Base-by-base conservation (phyloP, 768 basidiomycete species). In the Boletus sp. region DNA sequence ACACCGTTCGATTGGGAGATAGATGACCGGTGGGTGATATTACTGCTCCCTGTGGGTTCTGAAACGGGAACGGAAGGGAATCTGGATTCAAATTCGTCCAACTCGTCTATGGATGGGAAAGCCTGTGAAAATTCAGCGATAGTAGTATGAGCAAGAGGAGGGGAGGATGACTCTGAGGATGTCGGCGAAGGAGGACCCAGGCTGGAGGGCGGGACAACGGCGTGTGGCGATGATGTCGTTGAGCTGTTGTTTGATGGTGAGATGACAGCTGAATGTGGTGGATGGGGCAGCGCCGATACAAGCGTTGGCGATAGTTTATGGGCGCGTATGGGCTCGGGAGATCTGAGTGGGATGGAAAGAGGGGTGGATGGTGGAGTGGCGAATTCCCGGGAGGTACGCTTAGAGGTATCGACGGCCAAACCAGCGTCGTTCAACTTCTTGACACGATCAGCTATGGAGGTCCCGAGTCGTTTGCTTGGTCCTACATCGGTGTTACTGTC, bases 371-470 rank as follows among this genome's bases (percentile, higher is more conserved):
- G 76, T 32, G 73, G 62, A 49, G 71, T 70, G 36, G 79, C 66
- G 10, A 78, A 57, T 62, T 86, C 84, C 57, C 81, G 83, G 42
- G 86, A 83, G 49, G 79, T 67, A 37, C 83, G 80, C 68, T 88
- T 89, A 12, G 80, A 72, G 15, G 79, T 75, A 29, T 79, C 77
- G 17, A 85, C 78, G 11, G 79, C 75, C 66, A 94, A 71, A 1
- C 94, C 94, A 47, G 82, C 85, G 57, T 83, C 84, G 67, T 87
- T 81, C 18, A 96, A 73, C 15, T 88, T 84, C 62, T 81, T 84
- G 73, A 94, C 80, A 49, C 94, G 83, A 74, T 93, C 92, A 28
- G 89, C 88, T 56, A 96, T 91, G 49, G 83, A 86, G 7, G 78
- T 84, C n/a, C 84, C 86, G 3, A 80, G 64, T 57, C 78, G 78